phyloP scores from a whole-genome alignment of 139 green algal genomes.

The Haematococcus lacustris region DNA sequence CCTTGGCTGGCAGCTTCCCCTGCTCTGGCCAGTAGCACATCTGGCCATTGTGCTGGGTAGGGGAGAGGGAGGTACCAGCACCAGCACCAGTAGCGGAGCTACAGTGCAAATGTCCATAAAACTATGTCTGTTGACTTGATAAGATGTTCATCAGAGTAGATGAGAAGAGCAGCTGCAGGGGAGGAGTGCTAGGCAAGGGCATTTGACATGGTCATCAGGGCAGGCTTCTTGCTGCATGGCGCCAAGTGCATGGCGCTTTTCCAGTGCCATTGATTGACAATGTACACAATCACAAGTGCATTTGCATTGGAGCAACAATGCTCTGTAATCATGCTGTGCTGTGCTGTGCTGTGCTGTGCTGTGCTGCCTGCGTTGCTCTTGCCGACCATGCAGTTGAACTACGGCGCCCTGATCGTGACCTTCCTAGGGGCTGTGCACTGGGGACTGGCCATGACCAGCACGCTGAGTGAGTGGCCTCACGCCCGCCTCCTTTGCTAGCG shows the following conservation, averaged over 20 bases:
- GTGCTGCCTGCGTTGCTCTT: neutral
- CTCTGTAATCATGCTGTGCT: neutral
- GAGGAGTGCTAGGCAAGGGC: too few species aligned
- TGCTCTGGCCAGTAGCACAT: neutral
- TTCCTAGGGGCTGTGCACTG: constrained; percentile 92
- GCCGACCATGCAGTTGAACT: constrained; percentile 2
- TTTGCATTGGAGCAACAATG: neutral
- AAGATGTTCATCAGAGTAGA: too few species aligned
- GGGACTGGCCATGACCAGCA: constrained; percentile 69
- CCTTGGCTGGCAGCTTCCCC: neutral
- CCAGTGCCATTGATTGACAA: neutral
- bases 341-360: neutral
- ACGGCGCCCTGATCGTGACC: constrained; percentile 64
- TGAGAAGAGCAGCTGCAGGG: too few species aligned
- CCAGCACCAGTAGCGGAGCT: neutral
- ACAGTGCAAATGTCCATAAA: neutral
- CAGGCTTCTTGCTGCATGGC: too few species aligned
- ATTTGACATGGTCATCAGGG: too few species aligned
- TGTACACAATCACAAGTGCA: neutral
- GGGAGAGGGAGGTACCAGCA: neutral
- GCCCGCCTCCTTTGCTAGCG: too few species aligned
- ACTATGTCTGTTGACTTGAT: neutral
- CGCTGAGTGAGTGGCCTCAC: constrained; percentile 13
- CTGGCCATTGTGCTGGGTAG: neutral
- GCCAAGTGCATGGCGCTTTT: neutral